Evolutionary conservation across 768 basidiomycete species (phyloP), one percentile per base, ranked within the genome.

Genomic region (Pleurotus salmoneostramineus): DNA sequence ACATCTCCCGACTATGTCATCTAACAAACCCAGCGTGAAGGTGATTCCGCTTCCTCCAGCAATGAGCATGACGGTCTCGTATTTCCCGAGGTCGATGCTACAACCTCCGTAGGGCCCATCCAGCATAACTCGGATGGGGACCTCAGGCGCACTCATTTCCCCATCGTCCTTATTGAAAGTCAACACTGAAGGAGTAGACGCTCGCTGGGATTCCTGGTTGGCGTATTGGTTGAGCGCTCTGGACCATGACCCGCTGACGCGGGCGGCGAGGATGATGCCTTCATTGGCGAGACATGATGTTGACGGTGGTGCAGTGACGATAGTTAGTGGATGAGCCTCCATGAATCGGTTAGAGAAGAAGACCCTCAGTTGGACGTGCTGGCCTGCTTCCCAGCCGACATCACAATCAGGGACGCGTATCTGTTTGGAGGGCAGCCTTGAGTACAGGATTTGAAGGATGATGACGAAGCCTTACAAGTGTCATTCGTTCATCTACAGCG

Each of bases 61-160:
- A 31, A 95, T 72, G 31, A 95, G 76, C 10, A 95, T 63, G 12
- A 84, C 88, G 12, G 77, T 83, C 70, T 93, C 93, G 59, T 84
- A 89, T 37, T 75, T 72, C 0, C 82, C 84, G 11, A 92, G 72
- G 63, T 91, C 88, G 58, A 94, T 66, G 17, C 83, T 80, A 21
- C 84, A 85, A 0, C 93, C 92, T 2, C 92, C 93, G 64, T 95
- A 95, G 0, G 94, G 93, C 1, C 93, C 94, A 57, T 94, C 93
- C 48, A 95, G 64, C 79, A 93, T 84, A 40, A 93, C 88, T 17
- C 85, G 85, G 0, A 89, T 79, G 0, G 73, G 77, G 3, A 73
- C 68, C 47, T 65, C 66, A 2, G 59, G 48, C 3, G 58, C 55
- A 8, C 47, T 54, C 14, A 62, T 51, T 1, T 45, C 36, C 42